Base-by-base conservation (phyloP, 2,329 filamentous ascomycete species). In the Cyclaneusma minus region DNA sequence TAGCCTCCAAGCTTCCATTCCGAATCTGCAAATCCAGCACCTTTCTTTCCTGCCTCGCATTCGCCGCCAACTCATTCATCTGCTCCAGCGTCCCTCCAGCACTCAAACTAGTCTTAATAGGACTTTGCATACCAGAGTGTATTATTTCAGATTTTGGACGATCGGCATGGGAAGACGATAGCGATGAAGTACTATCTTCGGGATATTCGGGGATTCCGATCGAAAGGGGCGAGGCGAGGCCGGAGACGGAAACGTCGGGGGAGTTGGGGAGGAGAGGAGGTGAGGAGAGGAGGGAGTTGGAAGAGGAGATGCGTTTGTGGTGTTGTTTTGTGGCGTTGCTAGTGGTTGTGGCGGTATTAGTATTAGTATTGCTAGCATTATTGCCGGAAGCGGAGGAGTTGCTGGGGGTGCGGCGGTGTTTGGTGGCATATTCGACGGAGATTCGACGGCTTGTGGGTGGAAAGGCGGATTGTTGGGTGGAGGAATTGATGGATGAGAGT, bases 11-110 rank as follows among this genome's bases (percentile, higher is more conserved):
- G 2, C 85, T 94, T 1, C 83, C 89, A 44, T 98, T 98, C 29
- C 80, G 93, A 36, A 98, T 98, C 48, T 98, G 83, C 5, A 98
- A 60, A 48, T 98, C 89, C 38, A 95, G 68, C 1, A 98, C 85
- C 55, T 95, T 98, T 34, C 89, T 71, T 51, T 95, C 89, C 18
- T 83, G 69, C 16, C 89, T 70, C 9, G 89, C 89, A 46, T 83
- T 89, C n/a, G 78, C 68, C 7, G 89, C 83, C 5, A 83, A 61
- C 33, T 91, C 84, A 34, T 70, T 79, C 34, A 78, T 57, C 6
- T 70, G 62, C 29, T 76, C 70, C 10, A 66, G 52, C 8, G 61
- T 58, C 39, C 52, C 55, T 16, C 47, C 57, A 24, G 59, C 60
- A n/a, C n/a, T n/a, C n/a, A n/a, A n/a, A n/a, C n/a, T n/a, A n/a